These are phyloP conservation scores for Petunia hybrid DNA, from an alignment of 305 asterid genomes.

Conservation along the genomic window DNA sequence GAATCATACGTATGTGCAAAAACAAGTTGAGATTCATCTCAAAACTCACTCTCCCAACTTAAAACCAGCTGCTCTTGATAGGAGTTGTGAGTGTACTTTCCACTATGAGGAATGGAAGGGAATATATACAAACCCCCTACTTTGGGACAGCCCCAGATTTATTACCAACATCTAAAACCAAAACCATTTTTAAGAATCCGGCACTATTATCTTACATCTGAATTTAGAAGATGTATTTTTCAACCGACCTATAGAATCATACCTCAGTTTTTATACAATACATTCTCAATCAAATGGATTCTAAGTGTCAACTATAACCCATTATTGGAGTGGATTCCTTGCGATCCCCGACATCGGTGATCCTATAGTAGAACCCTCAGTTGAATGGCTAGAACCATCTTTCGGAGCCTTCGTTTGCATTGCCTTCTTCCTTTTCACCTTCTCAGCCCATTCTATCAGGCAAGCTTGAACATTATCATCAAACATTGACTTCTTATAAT, in stretches of 20 bases:
- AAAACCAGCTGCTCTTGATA: too few species aligned
- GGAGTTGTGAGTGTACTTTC: too few species aligned
- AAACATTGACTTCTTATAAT: conserved; percentile 33
- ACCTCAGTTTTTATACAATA: background rate
- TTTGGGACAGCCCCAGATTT: background rate
- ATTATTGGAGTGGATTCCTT: conserved; percentile 41
- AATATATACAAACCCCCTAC: background rate
- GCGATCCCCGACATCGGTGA: conserved; percentile 39
- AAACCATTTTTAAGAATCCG: background rate
- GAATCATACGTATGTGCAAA: too few species aligned
- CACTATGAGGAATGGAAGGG: background rate
- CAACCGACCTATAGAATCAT: conserved; percentile 45
- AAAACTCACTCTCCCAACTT: too few species aligned
- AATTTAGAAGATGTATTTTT: conserved; percentile 63
- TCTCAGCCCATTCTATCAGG: conserved; percentile 34
- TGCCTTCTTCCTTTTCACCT: conserved; percentile 26
- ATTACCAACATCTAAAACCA: background rate
- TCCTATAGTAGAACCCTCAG: conserved; percentile 15
- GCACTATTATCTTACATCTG: conserved; percentile 38
- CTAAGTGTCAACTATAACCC: background rate
- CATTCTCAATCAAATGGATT: background rate
- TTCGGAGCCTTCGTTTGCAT: conserved; percentile 38
- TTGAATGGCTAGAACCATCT: background rate
- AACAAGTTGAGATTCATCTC: too few species aligned
- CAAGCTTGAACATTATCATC: conserved; percentile 5